Base-by-base conservation (phyloP, 495 filamentous ascomycete species). In the Cladorrhinum samala region DNA sequence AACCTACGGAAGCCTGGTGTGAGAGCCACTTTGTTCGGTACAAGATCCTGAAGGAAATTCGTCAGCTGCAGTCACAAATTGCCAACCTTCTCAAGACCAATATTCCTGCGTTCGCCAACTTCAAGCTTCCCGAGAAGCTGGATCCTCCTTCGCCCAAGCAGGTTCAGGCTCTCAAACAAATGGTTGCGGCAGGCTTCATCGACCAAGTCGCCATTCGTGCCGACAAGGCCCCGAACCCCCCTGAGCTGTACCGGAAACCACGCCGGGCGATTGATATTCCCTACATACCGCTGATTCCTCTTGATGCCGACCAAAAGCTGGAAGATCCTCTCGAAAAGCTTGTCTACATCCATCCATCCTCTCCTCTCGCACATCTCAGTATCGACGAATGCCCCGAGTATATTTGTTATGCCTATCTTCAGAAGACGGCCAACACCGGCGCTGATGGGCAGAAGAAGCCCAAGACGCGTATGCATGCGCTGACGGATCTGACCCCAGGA, bases 171-270 rank as follows among this genome's bases (percentile, higher is more conserved):
- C 77, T 99, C 8, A 91, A 91, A 61, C 89, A 96, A 64, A 91
- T 97, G 63, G 80, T 89, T 45, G 88, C 91, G 0, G 87, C 91
- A 0, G 94, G 91, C 2, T 99, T 96, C 73, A 84, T 99, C 57
- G 94, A 97, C 72, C 86, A 96, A 53, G 78, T 99, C 46, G 94
- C 94, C 47, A 92, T 97, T 62, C 89, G 93, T 54, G 89, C 90
- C 2, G 91, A 97, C 65, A 75, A 92, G 9, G 75, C 87, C 0
- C 87, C 89, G 3, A 76, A 76, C 16, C 87, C 89, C 1, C 87
- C 87, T 2, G 84, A 86, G 50, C 75, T 81, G 52, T 65, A 74
- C 3, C 77, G 88, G 17, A 88, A 87, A 33, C 88, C 90, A 0
- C 84, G 80, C 42, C 80, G 86, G 42, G 89, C 91, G 1, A 90